These are phyloP conservation scores for Melampsora americana DNA, from an alignment of 1,284 basidiomycete genomes.

Conservation along the genomic window DNA sequence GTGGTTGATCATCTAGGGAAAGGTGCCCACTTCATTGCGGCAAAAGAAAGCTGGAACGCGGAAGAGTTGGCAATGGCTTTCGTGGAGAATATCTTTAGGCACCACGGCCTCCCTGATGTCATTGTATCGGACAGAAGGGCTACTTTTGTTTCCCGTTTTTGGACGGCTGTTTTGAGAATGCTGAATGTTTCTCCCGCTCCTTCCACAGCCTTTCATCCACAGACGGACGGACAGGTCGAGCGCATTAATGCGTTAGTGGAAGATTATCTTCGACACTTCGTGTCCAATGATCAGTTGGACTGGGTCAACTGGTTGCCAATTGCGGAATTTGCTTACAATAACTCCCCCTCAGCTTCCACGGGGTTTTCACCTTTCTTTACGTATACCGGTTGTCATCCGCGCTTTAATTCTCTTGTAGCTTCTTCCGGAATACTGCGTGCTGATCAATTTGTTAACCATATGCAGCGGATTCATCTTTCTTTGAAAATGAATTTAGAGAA, in stretches of 20 bases:
- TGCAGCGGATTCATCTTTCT: no score
- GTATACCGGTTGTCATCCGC: slow-evolving; percentile 55
- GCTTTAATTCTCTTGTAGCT: slow-evolving; percentile 25
- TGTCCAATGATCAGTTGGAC: slow-evolving; percentile 44
- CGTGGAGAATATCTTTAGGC: no score
- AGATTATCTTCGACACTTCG: slow-evolving; percentile 49
- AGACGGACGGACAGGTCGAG: no score
- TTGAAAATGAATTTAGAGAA: no score
- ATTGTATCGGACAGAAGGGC: no score
- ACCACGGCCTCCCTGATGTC: no score
- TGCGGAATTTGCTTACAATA: slow-evolving; percentile 54
- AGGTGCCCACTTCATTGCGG: slow-evolving; percentile 52
- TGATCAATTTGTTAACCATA: no score
- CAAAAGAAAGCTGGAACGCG: not conserved
- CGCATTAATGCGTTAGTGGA: slow-evolving; percentile 21
- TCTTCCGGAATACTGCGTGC: no score
- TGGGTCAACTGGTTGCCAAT: slow-evolving; percentile 45
- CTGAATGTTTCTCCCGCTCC: slow-evolving; percentile 50
- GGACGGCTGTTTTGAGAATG: not conserved
- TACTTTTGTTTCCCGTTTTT: slow-evolving; percentile 11
- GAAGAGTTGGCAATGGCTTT: slow-evolving; percentile 9
- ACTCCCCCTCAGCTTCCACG: slow-evolving; percentile 50
- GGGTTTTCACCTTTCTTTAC: slow-evolving; percentile 57
- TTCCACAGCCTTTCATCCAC: slow-evolving; percentile 19
- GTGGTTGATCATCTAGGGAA: no score